Evolutionary conservation across 331 rosid genomes (phyloP), one percentile per base, ranked within the genome.

Genomic region (Malus hybrid): DNA sequence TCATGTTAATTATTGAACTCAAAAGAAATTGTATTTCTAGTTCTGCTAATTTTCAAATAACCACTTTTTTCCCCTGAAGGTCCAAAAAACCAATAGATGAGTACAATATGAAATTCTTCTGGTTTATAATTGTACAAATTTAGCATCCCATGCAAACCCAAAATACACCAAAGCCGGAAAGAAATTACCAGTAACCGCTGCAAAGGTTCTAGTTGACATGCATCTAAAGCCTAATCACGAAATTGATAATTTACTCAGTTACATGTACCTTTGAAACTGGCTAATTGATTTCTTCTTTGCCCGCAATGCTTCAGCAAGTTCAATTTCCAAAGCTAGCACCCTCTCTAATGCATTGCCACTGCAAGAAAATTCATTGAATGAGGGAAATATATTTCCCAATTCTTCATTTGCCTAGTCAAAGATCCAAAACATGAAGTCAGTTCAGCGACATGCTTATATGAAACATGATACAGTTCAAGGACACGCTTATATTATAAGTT

Each of bases 291-390:
- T 86, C 85, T 90, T 93, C 88, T 90, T 92, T 78, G 88, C 83
- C 84, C 82, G 96, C 85, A 95, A 85, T 10, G 97, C 84, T 85
- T 89, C 97, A 36, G 98, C 99, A 55, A 95, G 98, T 82, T 95
- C 98, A 58, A 92, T 83, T 86, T 92, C 99, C 82, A 95, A 82
- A 75, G 99, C 97, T 69, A 95, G 97, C 55, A 92, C 99, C 77
- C 98, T 88, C 84, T 95, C 99, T 68, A 95, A 77, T 60, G 99
- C 93, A 87, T 90, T 92, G 75, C 99, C 98, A 39, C 88, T 63
- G 81, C 64, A 64, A 24, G 87, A 84, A 82, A 90, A 85, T 61
- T 87, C 86, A 18, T 86, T 87, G 78, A 89, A 92, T 67, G 75
- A 78, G 19, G 99, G 99, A 83, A 88, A 92, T 81, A 74, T 81